Evolutionary conservation across 768 basidiomycete species (phyloP), one percentile per base, ranked within the genome.

Genomic region (Suillus cothurnatus): DNA sequence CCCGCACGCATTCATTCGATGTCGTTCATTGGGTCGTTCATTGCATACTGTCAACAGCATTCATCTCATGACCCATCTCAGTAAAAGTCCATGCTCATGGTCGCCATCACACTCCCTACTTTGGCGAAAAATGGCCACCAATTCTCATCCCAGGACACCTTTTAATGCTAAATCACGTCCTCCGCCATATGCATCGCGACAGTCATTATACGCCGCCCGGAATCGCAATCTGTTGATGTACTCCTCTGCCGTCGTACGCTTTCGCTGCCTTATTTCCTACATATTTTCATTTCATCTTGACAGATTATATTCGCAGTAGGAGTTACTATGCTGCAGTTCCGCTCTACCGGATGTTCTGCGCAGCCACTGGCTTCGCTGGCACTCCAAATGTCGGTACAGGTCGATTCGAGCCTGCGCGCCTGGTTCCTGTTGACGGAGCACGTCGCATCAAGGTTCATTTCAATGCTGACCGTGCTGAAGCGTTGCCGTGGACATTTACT

Each of bases 271-370:
- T 49, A 28, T 21, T 63, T 45, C 15, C 41, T 19, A 57, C 59
- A 26, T 55, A 53, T 7, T 11, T 17, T 50, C 26, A 56, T 64
- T 71, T 56, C 28, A 63, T 64, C 49, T 43, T 12, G 43, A 14
- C 67, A 97, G 95, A 88, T 97, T 56, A 78, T 97, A 34, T 71
- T 90, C 34, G 90, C 88, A 3, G 79, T 92, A 4, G 97, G 97
- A 19, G 84, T 90, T 31, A 91, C 95, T 99, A 99, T 74, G 97
- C 97, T 14, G 93, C 97, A 43, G 97, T 99, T 1, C 97, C 97
- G 0, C 83, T 98, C 19, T 99, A 99, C 77, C 91, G 97, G 67
- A 95, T 97, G 79, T 99, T 99, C 81, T 99, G 97, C 76, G 91
- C 95, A 8, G 94, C 96, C 17, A 99, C 97, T 4, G 97, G 97